phyloP scores from a whole-genome alignment of 306 rosid genomes.

The Morella rubra region DNA sequence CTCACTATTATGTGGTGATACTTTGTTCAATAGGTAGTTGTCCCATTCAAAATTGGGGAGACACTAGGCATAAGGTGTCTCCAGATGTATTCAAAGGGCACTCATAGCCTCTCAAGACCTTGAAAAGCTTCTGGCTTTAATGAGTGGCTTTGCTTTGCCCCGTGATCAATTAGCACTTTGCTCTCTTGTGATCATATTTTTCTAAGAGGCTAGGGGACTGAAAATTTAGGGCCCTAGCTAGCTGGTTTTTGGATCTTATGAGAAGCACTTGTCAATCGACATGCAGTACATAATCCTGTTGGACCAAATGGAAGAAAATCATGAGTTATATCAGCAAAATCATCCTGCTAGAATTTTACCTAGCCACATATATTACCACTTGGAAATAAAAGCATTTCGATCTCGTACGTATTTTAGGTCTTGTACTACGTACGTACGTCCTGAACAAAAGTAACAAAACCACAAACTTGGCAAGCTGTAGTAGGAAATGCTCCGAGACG shows the following conservation, averaged over 20 bases:
- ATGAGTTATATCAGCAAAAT: background rate
- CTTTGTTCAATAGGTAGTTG: slow-evolving; percentile 24
- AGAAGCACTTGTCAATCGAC: slow-evolving; percentile 5
- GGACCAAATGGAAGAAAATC: too few relatives aligned
- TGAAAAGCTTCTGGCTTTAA: slow-evolving; percentile 22
- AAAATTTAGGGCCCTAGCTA: background rate
- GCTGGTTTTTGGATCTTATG: slow-evolving; percentile 10
- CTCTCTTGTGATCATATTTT: slow-evolving; percentile 22
- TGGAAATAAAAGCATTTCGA: too few relatives aligned
- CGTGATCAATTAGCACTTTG: slow-evolving; percentile 20
- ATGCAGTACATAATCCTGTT: too few relatives aligned
- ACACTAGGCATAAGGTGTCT: slow-evolving; percentile 27
- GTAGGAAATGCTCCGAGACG: background rate
- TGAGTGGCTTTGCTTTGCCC: slow-evolving; percentile 31
- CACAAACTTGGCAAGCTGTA: too few relatives aligned
- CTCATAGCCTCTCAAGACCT: slow-evolving; percentile 43
- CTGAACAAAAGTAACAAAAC: too few relatives aligned
- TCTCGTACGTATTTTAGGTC: too few relatives aligned
- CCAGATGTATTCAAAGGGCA: slow-evolving; percentile 40
- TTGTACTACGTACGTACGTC: too few relatives aligned
- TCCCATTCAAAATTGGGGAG: slow-evolving; percentile 31
- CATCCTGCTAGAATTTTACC: background rate
- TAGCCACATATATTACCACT: background rate
- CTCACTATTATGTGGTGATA: slow-evolving; percentile 32
- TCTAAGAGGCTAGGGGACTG: background rate